Base-by-base conservation (phyloP, 257 asterid species). In the Scutellaria minor region DNA sequence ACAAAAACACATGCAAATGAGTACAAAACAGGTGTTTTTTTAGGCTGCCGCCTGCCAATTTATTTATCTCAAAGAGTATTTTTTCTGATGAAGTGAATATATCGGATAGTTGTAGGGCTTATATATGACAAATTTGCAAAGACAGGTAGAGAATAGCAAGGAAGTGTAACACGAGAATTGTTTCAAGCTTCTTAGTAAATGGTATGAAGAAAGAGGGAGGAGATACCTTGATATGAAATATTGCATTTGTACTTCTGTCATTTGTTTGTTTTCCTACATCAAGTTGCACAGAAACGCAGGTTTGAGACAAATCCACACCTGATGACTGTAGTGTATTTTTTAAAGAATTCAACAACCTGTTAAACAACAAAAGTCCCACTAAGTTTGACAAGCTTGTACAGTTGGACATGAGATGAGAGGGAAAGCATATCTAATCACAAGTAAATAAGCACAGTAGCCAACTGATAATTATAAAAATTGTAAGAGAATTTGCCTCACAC, bases 281-380 rank as follows among this genome's bases (percentile, higher is more conserved):
- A 73, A 89, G 88, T 64, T 89, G 90, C 64, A 89, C 90, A 0
- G 86, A 84, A 31, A 89, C 83, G 74, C 64, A 83, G 74, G 90
- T 81, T 53, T 82, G 86, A 20, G 90, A 81, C 74, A 87, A 67
- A 84, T 87, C 90, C 66, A 87, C 91, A 31, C 96, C 96, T 35
- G 87, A 80, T 9, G 91, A 85, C 56, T 64, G 90, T 56, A 89
- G 79, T n/a, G 87, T 80, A 74, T 76, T 74, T 64, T 74, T 73
- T 61, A 89, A 70, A 56, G 83, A 77, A 74, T 74, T 51, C 64
- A 72, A 72, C 64, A 72, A 62, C 77, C 77, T 72, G 70, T 72
- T 40, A 40, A 62, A 41, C 18, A 71, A 64, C 40, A 40, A 50
- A n/a, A 6, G 41, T n/a, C 7, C 51, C 10, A 20, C 35, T 42